phyloP scores from a whole-genome alignment of 371 early-diverging fungal genomes.

The Mucor velutinosus region DNA sequence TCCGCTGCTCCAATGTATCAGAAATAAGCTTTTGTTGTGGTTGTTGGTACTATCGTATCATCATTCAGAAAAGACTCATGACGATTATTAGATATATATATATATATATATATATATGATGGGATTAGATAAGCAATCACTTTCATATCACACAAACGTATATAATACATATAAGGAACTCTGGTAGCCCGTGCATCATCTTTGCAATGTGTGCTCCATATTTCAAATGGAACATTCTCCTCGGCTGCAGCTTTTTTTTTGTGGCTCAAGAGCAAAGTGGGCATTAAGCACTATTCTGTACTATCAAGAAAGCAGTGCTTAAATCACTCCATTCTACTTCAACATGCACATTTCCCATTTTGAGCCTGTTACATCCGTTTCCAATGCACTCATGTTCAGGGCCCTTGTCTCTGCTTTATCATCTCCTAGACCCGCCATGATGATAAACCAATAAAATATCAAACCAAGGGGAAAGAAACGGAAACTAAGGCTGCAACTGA shows the following conservation, averaged over 20 bases:
- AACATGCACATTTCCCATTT: not conserved
- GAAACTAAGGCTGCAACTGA: not conserved
- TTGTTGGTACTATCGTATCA: not conserved
- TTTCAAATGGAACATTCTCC: not conserved
- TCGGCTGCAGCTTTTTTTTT: not conserved
- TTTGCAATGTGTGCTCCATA: not conserved
- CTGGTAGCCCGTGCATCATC: not conserved
- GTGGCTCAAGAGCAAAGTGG: too few relatives aligned
- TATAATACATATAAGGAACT: not conserved
- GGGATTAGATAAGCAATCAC: not conserved
- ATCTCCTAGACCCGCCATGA: not conserved
- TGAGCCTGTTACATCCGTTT: not conserved
- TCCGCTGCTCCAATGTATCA: not conserved
- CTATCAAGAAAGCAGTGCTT: not conserved
- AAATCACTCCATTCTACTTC: not conserved
- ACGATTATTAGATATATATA: not conserved
- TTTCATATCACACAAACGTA: not conserved
- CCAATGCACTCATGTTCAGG: not conserved
- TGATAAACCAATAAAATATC: not conserved
- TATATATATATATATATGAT: not conserved
- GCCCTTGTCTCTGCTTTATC: not conserved
- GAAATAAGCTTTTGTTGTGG: not conserved
- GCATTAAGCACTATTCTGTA: too few relatives aligned
- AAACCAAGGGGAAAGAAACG: slow-evolving; percentile 1
- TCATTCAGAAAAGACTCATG: not conserved